Conservation (phyloP, 2,329 filamentous ascomycete species). For the Neophaeococcomyces mojaviensis region DNA sequence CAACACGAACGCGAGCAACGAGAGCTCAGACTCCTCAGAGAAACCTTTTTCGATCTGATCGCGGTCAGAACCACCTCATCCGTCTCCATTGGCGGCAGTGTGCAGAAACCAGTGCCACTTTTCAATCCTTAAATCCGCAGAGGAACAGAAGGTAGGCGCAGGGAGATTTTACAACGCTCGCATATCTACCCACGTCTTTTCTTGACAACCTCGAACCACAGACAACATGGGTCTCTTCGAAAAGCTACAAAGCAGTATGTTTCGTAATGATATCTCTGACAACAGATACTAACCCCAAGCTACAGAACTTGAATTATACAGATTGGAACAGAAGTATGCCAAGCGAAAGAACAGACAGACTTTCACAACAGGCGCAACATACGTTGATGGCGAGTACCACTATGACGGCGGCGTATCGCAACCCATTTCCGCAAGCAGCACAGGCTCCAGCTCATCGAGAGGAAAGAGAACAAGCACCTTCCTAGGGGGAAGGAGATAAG, state of each 20-base stretch:
- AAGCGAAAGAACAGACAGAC: constrained; percentile 82
- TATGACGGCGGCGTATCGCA: constrained; percentile 44
- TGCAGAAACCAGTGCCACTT: no score
- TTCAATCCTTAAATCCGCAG: no score
- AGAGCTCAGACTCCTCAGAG: no score
- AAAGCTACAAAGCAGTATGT: constrained; percentile 44
- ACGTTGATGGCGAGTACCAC: constrained; percentile 93
- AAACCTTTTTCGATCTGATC: no score
- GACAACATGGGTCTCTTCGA: constrained; percentile 43
- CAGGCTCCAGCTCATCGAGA: constrained; percentile 5
- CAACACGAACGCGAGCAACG: no score
- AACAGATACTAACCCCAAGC: background rate
- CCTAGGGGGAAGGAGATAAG: constrained; percentile 1
- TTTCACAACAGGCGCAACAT: constrained; percentile 80
- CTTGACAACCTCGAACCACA: background rate
- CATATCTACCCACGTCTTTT: no score
- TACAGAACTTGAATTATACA: constrained; percentile 75
- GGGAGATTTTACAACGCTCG: no score
- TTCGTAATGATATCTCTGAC: background rate
- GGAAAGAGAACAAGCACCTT: constrained; percentile 6
- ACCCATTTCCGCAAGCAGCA: constrained; percentile 10
- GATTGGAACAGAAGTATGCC: constrained; percentile 91
- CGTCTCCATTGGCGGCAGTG: no score
- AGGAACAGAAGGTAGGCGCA: no score
- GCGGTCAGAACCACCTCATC: no score